Base-by-base conservation (phyloP, 2,329 filamentous ascomycete species). In the Magnaporthiopsis poae region DNA sequence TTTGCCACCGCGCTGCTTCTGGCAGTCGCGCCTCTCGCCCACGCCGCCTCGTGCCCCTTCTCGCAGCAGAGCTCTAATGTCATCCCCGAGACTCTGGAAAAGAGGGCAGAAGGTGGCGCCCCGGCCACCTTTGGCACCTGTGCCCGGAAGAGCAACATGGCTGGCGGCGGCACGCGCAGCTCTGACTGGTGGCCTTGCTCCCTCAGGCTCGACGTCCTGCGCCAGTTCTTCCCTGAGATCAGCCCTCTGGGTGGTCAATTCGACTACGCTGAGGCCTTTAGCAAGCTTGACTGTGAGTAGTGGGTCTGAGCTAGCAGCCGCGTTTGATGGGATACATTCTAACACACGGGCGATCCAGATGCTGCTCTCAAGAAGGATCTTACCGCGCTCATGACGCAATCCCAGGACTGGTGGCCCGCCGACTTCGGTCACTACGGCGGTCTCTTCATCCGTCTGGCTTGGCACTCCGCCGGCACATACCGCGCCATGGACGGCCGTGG, bases 371-470 rank as follows among this genome's bases (percentile, higher is more conserved):
- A 91, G 84, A 86, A 88, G 77, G 89, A 91, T 72, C 77, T 91
- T 8, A 71, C 80, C 29, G 80, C 78, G 13, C 73, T 91, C 71
- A 87, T 91, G 85, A 91, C 88, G 64, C 85, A 90, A 73, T 90
- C 88, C 1, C 86, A 91, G 76, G 86, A 89, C 31, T 91, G 84
- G 84, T 91, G 89, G 89, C 89, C 89, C 0, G 89, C 89, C 25
- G 89, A 91, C 73, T 90, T 89, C 72, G 88, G 88, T 63, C 87
- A 91, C 80, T 91, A 91, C 71, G 89, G 89, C 69, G 88, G 88
- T 76, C 82, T 91, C 27, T 91, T 91, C 75, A 82, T 91, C 72
- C 87, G 89, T 63, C 86, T 91, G 86, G 86, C 88, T 67, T 91
- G 89, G 89, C 89, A 91, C 80, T 86, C 85, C 69, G 84, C 89